These are phyloP conservation scores for Crithidia brevicula DNA, from an alignment of 208 protist species.

Conservation along the genomic window DNA sequence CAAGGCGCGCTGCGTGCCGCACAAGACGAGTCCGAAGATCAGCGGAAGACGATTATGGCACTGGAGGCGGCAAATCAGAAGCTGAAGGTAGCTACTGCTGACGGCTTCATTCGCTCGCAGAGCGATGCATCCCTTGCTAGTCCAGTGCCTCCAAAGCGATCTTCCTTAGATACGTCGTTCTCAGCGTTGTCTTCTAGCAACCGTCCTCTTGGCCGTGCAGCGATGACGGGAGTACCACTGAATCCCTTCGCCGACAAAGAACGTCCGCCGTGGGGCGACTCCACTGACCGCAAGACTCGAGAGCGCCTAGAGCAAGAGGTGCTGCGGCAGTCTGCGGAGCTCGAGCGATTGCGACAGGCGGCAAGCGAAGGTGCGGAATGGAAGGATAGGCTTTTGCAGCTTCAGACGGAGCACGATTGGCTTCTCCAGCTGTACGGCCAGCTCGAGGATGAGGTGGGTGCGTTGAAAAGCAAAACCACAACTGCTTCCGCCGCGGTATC, in stretches of 20 bases:
- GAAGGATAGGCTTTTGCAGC: slow-evolving; percentile 34
- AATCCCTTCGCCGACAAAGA: slow-evolving; percentile 26
- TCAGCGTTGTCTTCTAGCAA: background rate
- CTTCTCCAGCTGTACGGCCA: slow-evolving; percentile 86
- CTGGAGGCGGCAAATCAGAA: slow-evolving; percentile 31
- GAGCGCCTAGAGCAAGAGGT: slow-evolving; percentile 73
- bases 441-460: slow-evolving; percentile 58
- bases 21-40: slow-evolving; percentile 30
- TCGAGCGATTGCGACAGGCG: slow-evolving; percentile 55
- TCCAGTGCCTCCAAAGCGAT: background rate
- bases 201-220: background rate
- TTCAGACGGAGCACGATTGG: slow-evolving; percentile 65
- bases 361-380: slow-evolving; percentile 35
- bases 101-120: slow-evolving; percentile 6
- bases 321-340: slow-evolving; percentile 72
- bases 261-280: slow-evolving; percentile 23
- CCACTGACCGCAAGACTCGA: slow-evolving; percentile 28
- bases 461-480: slow-evolving; percentile 10
- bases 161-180: slow-evolving; percentile 13
- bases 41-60: slow-evolving; percentile 26
- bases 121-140: slow-evolving; percentile 6
- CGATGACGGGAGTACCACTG: slow-evolving; percentile 10
- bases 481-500: background rate
- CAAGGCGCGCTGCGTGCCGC: slow-evolving; percentile 19
- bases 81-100: slow-evolving; percentile 1